Evolutionary conservation across 768 basidiomycete genomes (phyloP).

Genomic region (Tricholoma saponaceum): DNA sequence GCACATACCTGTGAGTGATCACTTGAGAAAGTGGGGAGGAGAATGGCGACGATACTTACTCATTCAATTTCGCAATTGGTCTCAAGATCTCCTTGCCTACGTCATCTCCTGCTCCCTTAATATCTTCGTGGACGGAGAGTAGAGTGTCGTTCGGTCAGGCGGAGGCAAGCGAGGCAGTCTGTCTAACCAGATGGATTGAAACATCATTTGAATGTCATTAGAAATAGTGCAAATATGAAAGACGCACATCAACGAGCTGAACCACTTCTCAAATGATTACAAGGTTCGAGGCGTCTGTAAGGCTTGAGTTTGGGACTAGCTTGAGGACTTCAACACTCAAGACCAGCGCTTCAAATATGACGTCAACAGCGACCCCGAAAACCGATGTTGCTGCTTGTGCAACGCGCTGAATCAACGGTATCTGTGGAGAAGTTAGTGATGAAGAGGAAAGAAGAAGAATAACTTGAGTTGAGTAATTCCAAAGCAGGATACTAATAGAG

Average conservation of each 20-base stretch:
- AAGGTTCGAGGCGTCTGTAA: too few relatives aligned
- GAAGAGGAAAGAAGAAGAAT: too few relatives aligned
- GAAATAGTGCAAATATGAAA: not conserved
- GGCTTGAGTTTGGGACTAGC: too few relatives aligned
- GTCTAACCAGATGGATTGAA: constrained; percentile 36
- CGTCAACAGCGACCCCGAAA: constrained; percentile 35
- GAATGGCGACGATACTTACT: constrained; percentile 28
- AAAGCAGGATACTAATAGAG: too few relatives aligned
- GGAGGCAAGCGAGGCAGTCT: constrained; percentile 66
- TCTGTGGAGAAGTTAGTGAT: too few relatives aligned
- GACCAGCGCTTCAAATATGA: constrained; percentile 41
- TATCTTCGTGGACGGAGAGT: constrained; percentile 55
- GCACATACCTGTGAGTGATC: too few relatives aligned
- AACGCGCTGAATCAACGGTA: constrained; percentile 22
- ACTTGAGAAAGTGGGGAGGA: constrained; percentile 1
- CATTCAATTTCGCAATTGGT: constrained; percentile 48
- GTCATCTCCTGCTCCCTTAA: constrained; percentile 49
- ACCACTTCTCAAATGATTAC: constrained; percentile 66
- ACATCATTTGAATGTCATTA: not conserved
- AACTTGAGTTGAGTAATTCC: too few relatives aligned
- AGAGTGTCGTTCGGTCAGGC: constrained; percentile 66
- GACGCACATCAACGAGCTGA: constrained; percentile 56
- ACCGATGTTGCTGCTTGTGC: constrained; percentile 34
- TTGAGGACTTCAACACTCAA: not conserved
- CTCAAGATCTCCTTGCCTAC: constrained; percentile 44